Evolutionary conservation across 1,284 basidiomycete genomes (phyloP).

Genomic region (Microbotryomycetes sp.): DNA sequence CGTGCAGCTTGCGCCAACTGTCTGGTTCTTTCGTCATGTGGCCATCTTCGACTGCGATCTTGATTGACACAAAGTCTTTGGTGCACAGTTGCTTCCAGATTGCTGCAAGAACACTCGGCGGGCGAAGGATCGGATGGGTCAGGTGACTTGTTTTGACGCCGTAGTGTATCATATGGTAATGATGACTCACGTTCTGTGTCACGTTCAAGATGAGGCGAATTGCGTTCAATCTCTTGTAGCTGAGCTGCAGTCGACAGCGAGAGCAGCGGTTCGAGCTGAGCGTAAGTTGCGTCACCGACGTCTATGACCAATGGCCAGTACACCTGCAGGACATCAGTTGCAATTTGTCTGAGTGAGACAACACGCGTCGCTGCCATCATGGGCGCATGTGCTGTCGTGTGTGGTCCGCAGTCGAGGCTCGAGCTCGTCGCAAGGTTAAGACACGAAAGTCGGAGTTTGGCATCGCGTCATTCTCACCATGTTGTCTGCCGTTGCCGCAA

Average conservation of each 20-base stretch:
- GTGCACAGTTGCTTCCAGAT: slow-evolving; percentile 23
- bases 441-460: background rate
- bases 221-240: slow-evolving; percentile 11
- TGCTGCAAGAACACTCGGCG: background rate
- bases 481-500: background rate
- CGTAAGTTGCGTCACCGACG: slow-evolving; percentile 18
- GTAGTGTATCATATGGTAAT: too few relatives aligned
- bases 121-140: background rate
- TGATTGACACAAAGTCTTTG: slow-evolving; percentile 22
- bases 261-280: slow-evolving; percentile 7
- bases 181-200: slow-evolving; percentile 7
- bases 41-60: slow-evolving; percentile 28
- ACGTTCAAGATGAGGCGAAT: slow-evolving; percentile 14
- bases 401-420: background rate
- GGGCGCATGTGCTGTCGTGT: background rate
- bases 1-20: slow-evolving; percentile 16
- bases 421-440: background rate
- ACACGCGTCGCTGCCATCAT: background rate
- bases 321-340: background rate
- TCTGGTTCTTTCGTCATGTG: slow-evolving; percentile 4
- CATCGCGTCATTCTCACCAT: background rate
- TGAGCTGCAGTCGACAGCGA: slow-evolving; percentile 8
- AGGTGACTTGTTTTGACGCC: too few relatives aligned
- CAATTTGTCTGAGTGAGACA: background rate
- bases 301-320: slow-evolving; percentile 8